A percentile compares a stretch with the other conserved stretches of the same genome.
Evolutionary conservation across 2,329 filamentous ascomycete genomes (phyloP).

Genomic region (Hortaea werneckii): DNA sequence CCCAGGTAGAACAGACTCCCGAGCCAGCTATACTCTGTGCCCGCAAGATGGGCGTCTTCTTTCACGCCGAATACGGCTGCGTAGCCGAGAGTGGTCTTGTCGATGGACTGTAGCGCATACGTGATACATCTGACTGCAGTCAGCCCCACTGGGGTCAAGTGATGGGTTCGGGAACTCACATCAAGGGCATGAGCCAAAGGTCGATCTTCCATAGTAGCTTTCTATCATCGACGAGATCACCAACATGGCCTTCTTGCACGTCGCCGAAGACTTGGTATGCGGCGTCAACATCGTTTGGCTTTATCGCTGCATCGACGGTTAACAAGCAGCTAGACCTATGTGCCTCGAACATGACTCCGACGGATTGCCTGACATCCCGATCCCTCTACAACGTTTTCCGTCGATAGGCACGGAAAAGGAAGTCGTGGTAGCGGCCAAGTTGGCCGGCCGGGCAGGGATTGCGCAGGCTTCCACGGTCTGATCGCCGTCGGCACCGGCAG

Average conservation of each 20-base stretch:
- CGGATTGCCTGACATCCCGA: too few relatives aligned
- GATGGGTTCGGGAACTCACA: too few relatives aligned
- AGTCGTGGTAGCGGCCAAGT: too few relatives aligned
- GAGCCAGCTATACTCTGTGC: slow-evolving; percentile 43
- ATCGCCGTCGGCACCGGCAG: too few relatives aligned
- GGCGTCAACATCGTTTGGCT: neutral
- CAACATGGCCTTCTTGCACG: neutral
- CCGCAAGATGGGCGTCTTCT: slow-evolving; percentile 46
- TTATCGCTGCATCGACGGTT: neutral
- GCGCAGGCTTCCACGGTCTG: too few relatives aligned
- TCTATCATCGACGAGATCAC: neutral
- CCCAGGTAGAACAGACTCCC: slow-evolving; percentile 45
- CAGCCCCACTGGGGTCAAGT: too few relatives aligned
- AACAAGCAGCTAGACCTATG: too few relatives aligned
- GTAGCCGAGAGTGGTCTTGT: slow-evolving; percentile 53
- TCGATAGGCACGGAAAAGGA: too few relatives aligned
- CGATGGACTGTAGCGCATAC: slow-evolving; percentile 54
- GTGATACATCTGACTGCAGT: slow-evolving; percentile 27
- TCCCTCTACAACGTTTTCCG: too few relatives aligned
- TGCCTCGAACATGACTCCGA: too few relatives aligned
- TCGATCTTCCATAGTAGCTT: neutral
- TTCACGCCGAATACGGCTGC: slow-evolving; percentile 55
- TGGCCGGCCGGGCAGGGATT: too few relatives aligned
- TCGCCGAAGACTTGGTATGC: neutral
- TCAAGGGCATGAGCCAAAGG: neutral